Base-by-base conservation (phyloP, 164 flowering plant genomes). In the Chimonanthus salicifolius region DNA sequence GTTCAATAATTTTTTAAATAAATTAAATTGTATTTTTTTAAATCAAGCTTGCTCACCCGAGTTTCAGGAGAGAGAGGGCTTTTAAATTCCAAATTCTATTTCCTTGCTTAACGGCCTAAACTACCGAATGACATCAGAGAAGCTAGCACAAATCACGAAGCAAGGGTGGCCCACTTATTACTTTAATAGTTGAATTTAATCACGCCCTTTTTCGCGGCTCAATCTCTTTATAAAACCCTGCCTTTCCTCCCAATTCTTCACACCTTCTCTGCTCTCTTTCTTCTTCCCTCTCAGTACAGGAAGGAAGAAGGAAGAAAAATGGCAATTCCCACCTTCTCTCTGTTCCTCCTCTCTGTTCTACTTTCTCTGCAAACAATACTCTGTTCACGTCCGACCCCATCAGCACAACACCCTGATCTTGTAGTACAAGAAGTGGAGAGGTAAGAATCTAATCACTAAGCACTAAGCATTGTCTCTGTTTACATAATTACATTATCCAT, bases 351-450 rank as follows among this genome's bases (percentile, higher is more conserved):
- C 72, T 11, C 49, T 47, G 15, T 78, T 62, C 77, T 88, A 68
- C 72, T 84, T 0, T 2, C 65, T 64, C 81, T 80, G 7, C n/a
- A 78, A 43, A 81, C 81, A 75, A 60, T 82, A 78, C 66, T 75
- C 74, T 82, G 85, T 66, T 78, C 85, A 33, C 15, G 49, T 44
- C 16, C 49, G 4, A 16, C 70, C 13, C 13, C 70, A 68, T 64
- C 85, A 0, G 79, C 69, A 13, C 88, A 80, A 58, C 84, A 88
- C 80, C 89, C 93, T 47, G 88, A 89, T 45, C 49, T 73, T 0
- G 84, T 89, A 0, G 89, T 81, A 45, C 75, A 85, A 71, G 86
- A 90, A 21, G 91, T 90, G 13, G 87, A 88, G 44, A 87, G 87
- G 94, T 88, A 82, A 49, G 68, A 13, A 3, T 48, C 7, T n/a